These are phyloP conservation scores for Aquanectria penicillioides DNA, from an alignment of 2,329 filamentous ascomycete genomes.

Conservation along the genomic window DNA sequence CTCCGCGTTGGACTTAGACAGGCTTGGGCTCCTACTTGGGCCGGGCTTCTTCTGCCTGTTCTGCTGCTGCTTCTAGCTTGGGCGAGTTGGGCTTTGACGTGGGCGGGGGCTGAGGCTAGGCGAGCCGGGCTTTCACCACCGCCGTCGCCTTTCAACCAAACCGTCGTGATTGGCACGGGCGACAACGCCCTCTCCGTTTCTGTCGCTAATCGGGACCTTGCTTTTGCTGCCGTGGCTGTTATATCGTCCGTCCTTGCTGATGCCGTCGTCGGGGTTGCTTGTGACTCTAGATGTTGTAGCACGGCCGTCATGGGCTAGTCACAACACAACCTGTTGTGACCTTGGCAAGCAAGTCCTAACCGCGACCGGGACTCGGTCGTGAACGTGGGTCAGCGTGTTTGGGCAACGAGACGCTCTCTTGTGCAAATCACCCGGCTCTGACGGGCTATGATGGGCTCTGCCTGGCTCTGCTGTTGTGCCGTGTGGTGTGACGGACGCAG, in stretches of 20 bases:
- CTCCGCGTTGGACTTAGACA: constrained; percentile 10
- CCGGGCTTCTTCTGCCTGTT: constrained; percentile 20
- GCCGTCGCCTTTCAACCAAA: constrained; percentile 15
- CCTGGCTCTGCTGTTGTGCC: constrained; percentile 24
- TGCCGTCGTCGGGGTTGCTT: constrained; percentile 4
- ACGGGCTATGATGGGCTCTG: constrained; percentile 9
- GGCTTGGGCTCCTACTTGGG: constrained; percentile 24
- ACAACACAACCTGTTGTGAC: constrained; percentile 28
- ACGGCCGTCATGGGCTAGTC: constrained; percentile 36
- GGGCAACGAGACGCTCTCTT: not conserved
- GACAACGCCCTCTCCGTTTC: constrained; percentile 9
- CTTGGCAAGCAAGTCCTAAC: constrained; percentile 31
- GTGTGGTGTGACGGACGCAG: constrained; percentile 37
- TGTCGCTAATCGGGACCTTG: constrained; percentile 10
- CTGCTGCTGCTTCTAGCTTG: constrained; percentile 32
- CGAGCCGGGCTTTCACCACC: constrained; percentile 4
- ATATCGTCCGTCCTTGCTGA: not conserved
- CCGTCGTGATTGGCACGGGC: constrained; percentile 16
- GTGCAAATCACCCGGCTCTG: constrained; percentile 8
- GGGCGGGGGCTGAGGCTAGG: constrained; percentile 13
- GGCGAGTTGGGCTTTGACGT: constrained; percentile 26
- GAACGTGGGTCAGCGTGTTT: constrained; percentile 25
- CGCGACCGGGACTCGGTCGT: constrained; percentile 17
- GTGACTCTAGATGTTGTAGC: constrained; percentile 11
- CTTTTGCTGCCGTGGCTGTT: constrained; percentile 21